Evolutionary conservation across 768 basidiomycete species (phyloP).

Genomic region (Crucibulum laeve): DNA sequence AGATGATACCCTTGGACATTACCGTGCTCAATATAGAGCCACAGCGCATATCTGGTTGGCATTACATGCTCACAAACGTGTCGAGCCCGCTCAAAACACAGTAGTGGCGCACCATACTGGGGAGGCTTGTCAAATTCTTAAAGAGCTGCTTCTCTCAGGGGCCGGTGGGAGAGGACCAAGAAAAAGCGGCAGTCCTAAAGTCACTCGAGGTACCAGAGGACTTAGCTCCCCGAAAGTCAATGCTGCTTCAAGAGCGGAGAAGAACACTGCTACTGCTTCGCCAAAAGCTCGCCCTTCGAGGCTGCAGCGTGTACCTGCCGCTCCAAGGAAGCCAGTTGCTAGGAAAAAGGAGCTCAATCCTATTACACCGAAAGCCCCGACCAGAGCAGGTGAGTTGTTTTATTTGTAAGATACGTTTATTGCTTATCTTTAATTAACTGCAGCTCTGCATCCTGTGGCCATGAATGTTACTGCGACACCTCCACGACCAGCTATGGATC

Average conservation of each 20-base stretch:
- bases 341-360: constrained; percentile 26
- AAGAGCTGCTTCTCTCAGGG: constrained; percentile 21
- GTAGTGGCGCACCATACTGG: constrained; percentile 49
- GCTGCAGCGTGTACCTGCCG: constrained; percentile 16
- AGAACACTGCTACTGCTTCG: too few species aligned
- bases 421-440: constrained; percentile 5
- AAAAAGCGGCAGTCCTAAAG: constrained; percentile 12
- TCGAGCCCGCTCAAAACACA: constrained; percentile 35
- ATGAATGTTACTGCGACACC: constrained; percentile 23
- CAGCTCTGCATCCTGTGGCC: constrained; percentile 26
- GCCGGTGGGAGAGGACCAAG: constrained; percentile 18
- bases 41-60: constrained; percentile 64
- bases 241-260: constrained; percentile 6
- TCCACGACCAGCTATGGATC: constrained; percentile 17
- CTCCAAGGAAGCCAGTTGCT: constrained; percentile 22
- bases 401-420: not conserved
- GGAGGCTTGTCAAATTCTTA: constrained; percentile 47
- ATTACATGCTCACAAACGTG: constrained; percentile 61
- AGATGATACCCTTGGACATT: constrained; percentile 28
- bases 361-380: constrained; percentile 40
- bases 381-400: constrained; percentile 27
- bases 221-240: not conserved
- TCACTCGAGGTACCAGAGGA: not conserved
- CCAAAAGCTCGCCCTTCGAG: constrained; percentile 15
- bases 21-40: constrained; percentile 44